These are phyloP conservation scores for Cardamine resedifolia DNA, from an alignment of 345 rosid species.

Conservation along the genomic window DNA sequence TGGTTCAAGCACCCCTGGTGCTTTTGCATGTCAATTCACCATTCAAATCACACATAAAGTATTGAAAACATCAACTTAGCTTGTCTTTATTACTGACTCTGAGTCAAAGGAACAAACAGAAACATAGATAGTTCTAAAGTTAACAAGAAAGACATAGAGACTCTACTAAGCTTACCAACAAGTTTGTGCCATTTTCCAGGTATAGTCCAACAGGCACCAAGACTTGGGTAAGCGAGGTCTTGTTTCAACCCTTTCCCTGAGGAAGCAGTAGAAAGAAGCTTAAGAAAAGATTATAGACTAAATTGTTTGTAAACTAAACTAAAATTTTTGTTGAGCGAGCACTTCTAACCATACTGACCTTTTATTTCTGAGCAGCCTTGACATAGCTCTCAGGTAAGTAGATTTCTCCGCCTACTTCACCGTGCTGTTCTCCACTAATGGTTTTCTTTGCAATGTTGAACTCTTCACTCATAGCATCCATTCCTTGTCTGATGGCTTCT, in stretches of 20 bases:
- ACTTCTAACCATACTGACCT: conserved; percentile 37
- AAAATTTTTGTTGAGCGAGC: background rate
- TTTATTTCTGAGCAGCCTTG: conserved; percentile 53
- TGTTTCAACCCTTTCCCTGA: conserved; percentile 18
- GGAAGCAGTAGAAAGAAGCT: background rate
- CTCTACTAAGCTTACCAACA: conserved; percentile 61
- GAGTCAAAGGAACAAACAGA: conserved; percentile 25
- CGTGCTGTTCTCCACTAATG: conserved; percentile 93
- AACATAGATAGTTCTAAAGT: conserved; percentile 42
- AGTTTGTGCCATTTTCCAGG: conserved; percentile 22
- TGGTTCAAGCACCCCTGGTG: conserved; percentile 99
- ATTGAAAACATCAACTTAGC: conserved; percentile 21
- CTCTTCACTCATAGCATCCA: conserved; percentile 96
- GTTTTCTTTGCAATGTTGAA: conserved; percentile 90
- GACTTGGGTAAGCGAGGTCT: conserved; percentile 25
- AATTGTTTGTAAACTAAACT: background rate
- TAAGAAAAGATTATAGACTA: background rate
- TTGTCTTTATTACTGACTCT: conserved; percentile 44
- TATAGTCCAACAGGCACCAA: conserved; percentile 15
- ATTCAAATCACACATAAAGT: conserved; percentile 14
- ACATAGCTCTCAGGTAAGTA: conserved; percentile 70
- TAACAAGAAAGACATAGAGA: conserved; percentile 34
- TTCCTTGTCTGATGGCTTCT: conserved; percentile 84
- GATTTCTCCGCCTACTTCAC: conserved; percentile 96
- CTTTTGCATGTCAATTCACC: conserved; percentile 62